phyloP scores from a whole-genome alignment of 2,329 filamentous ascomycete species.

The Fusarium penzigii region DNA sequence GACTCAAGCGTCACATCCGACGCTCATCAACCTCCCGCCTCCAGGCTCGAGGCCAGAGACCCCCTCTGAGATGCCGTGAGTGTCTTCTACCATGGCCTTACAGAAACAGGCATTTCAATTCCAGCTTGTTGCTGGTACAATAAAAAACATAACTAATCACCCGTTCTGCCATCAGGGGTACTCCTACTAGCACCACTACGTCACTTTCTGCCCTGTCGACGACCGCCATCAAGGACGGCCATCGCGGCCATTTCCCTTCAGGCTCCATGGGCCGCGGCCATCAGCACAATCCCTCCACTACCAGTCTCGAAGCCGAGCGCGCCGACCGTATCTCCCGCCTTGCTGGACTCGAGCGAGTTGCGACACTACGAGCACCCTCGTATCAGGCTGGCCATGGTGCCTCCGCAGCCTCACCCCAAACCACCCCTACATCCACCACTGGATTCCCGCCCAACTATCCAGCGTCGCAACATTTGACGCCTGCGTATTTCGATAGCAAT shows the following conservation, averaged over 20 bases:
- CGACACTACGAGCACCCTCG: conserved; percentile 64
- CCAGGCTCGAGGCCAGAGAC: conserved; percentile 81
- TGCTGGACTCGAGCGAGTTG: conserved; percentile 85
- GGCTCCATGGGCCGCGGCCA: conserved; percentile 55
- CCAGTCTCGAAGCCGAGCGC: conserved; percentile 85
- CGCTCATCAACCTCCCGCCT: conserved; percentile 81
- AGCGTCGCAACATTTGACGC: conserved; percentile 46
- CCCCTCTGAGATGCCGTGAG: conserved; percentile 87
- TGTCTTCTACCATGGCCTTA: conserved; percentile 25
- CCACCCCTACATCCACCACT: conserved; percentile 50
- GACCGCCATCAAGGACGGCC: conserved; percentile 94
- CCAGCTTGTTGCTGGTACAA: not conserved
- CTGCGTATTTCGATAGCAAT: conserved; percentile 80
- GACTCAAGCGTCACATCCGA: conserved; percentile 54
- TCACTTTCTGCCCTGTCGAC: conserved; percentile 90
- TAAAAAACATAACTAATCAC: conserved; percentile 10
- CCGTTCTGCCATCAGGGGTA: conserved; percentile 61
- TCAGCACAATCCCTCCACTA: conserved; percentile 60
- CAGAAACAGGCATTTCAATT: conserved; percentile 3
- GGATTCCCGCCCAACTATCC: conserved; percentile 45
- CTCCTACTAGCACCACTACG: conserved; percentile 88
- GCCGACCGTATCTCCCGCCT: conserved; percentile 94
- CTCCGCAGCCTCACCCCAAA: conserved; percentile 49
- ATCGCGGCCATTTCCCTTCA: conserved; percentile 75
- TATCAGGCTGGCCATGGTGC: conserved; percentile 33